Evolutionary conservation across 1,284 basidiomycete genomes (phyloP).

Genomic region (Mycosarcoma mackinlayi): DNA sequence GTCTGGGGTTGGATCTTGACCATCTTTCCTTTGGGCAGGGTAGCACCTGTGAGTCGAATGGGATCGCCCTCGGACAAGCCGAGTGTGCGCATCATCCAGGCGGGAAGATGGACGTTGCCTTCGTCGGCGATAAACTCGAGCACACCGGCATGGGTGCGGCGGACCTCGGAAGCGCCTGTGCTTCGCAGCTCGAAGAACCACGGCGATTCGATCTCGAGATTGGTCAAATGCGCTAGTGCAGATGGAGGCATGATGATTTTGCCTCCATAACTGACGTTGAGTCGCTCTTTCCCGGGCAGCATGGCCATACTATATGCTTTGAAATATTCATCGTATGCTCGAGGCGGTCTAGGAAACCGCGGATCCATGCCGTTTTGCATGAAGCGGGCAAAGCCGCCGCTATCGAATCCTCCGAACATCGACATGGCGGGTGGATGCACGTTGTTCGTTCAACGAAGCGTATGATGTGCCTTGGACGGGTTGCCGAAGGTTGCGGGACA

Average conservation of each 20-base stretch:
- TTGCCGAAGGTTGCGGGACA: no score
- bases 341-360: slow-evolving; percentile 55
- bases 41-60: slow-evolving; percentile 87
- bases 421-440: slow-evolving; percentile 10
- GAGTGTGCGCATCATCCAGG: slow-evolving; percentile 99
- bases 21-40: slow-evolving; percentile 90
- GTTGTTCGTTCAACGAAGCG: no score
- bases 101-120: slow-evolving; percentile 92
- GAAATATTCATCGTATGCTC: slow-evolving; percentile 66
- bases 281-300: slow-evolving; percentile 81
- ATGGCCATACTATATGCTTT: slow-evolving; percentile 84
- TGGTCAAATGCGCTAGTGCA: slow-evolving; percentile 86
- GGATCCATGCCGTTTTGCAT: slow-evolving; percentile 55
- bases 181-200: slow-evolving; percentile 97
- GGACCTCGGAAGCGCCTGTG: slow-evolving; percentile 70
- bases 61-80: slow-evolving; percentile 93
- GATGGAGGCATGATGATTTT: slow-evolving; percentile 99
- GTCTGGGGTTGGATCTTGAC: slow-evolving; percentile 97
- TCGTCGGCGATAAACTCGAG: slow-evolving; percentile 99
- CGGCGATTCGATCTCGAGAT: slow-evolving; percentile 88
- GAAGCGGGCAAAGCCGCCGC: slow-evolving; percentile 41
- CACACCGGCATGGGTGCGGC: slow-evolving; percentile 89
- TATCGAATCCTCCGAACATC: slow-evolving; percentile 41
- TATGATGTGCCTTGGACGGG: no score
- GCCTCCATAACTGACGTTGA: slow-evolving; percentile 92